These are phyloP conservation scores for Fusarium falciforme DNA, from an alignment of 2,329 filamentous ascomycete species.

Conservation along the genomic window DNA sequence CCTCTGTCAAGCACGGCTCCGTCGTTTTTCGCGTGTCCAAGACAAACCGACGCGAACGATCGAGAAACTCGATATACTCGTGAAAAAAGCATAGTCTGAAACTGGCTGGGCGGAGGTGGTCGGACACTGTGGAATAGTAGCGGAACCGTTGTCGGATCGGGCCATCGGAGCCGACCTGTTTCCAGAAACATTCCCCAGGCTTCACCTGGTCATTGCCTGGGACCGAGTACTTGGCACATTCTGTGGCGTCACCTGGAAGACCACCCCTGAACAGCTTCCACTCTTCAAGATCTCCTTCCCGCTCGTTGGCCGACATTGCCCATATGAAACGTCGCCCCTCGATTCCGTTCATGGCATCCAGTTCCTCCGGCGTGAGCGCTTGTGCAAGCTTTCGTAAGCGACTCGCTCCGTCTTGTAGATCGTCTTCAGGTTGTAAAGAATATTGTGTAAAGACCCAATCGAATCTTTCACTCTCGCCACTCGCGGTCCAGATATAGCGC, in stretches of 20 bases:
- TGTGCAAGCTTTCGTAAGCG: not conserved
- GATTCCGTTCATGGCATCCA: not conserved
- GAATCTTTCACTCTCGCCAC: not conserved
- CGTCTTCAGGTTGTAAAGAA: not conserved
- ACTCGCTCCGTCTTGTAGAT: not conserved
- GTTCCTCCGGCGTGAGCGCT: not conserved
- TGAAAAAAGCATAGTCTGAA: not conserved
- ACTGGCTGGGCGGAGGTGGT: not conserved
- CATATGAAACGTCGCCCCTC: not conserved
- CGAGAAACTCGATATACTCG: conserved; percentile 1
- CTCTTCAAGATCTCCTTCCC: not conserved
- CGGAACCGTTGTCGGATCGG: not conserved
- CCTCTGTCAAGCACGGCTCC: not conserved
- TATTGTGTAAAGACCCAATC: conserved; percentile 8
- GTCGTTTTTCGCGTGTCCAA: conserved; percentile 6
- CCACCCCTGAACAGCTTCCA: not conserved
- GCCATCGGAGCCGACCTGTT: not conserved
- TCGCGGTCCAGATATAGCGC: not conserved
- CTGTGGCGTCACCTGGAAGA: not conserved
- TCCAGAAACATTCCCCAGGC: not conserved
- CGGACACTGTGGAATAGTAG: not conserved
- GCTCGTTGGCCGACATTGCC: not conserved
- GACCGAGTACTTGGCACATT: not conserved
- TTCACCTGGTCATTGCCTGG: conserved; percentile 2
- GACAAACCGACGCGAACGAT: conserved; percentile 18